These are phyloP conservation scores for Globisporangium viniferum DNA, from an alignment of 352 stramenopile genomes.

Conservation along the genomic window DNA sequence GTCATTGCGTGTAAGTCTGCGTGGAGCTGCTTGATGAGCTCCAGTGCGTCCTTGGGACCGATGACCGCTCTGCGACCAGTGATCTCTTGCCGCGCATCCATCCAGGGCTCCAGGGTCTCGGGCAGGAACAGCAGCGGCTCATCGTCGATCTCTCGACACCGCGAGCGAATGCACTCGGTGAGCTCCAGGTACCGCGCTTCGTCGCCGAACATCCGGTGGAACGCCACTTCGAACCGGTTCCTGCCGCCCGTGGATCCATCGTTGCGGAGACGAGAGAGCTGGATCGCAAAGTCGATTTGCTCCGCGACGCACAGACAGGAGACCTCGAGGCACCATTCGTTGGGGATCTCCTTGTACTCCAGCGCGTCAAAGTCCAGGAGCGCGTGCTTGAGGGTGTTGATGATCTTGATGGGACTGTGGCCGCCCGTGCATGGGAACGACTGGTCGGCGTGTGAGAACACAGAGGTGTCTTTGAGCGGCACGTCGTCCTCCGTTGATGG, in stretches of 20 bases:
- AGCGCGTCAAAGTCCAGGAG: constrained; percentile 31
- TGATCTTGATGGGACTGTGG: constrained; percentile 35
- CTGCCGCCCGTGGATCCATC: background rate
- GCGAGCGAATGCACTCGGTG: constrained; percentile 44
- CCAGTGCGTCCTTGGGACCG: constrained; percentile 36
- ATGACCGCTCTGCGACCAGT: constrained; percentile 44
- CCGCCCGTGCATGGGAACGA: constrained; percentile 31
- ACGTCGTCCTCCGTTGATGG: background rate
- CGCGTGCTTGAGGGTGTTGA: constrained; percentile 36
- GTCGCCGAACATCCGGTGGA: constrained; percentile 42
- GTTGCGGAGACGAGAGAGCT: constrained; percentile 38
- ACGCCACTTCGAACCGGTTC: constrained; percentile 51
- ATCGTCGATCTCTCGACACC: constrained; percentile 55
- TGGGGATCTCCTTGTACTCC: constrained; percentile 22
- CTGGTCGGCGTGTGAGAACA: constrained; percentile 4
- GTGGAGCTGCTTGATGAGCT: constrained; percentile 62
- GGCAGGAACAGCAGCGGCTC: constrained; percentile 44
- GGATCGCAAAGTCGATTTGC: constrained; percentile 55
- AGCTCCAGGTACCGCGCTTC: constrained; percentile 54
- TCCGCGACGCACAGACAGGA: constrained; percentile 64
- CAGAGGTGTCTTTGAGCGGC: constrained; percentile 8
- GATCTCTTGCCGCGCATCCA: constrained; percentile 52
- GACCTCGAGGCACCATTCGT: constrained; percentile 42
- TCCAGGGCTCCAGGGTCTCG: constrained; percentile 52
- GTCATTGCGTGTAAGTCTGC: constrained; percentile 51